phyloP scores from a whole-genome alignment of 768 basidiomycete species.

The Tremella mesenterica region DNA sequence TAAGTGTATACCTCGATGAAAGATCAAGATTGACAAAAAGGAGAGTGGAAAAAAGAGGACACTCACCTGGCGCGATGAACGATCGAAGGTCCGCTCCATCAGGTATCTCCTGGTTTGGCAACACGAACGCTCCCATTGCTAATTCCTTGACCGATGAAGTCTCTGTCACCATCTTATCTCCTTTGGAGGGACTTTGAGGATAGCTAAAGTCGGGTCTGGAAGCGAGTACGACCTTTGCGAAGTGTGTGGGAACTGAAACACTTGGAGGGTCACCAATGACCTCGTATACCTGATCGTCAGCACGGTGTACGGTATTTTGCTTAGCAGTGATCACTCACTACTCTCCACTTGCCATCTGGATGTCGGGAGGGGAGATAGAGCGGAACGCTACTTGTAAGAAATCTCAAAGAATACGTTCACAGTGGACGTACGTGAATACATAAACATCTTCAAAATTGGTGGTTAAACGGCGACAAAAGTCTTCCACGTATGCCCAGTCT shows the following conservation, averaged over 20 bases:
- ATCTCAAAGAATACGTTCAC: not conserved
- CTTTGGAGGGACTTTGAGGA: conserved; percentile 53
- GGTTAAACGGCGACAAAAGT: conserved; percentile 88
- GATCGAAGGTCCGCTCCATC: conserved; percentile 69
- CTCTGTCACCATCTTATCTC: conserved; percentile 18
- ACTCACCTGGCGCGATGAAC: conserved; percentile 81
- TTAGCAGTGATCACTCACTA: conserved; percentile 54
- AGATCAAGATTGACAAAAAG: conserved; percentile 32
- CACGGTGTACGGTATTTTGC: not conserved
- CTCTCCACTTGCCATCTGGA: conserved; percentile 86
- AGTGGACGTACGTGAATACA: conserved; percentile 63
- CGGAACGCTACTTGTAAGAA: conserved; percentile 51
- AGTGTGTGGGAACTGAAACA: conserved; percentile 90
- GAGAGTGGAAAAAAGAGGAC: too few species aligned
- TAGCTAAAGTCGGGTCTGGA: conserved; percentile 57
- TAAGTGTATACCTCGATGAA: not conserved
- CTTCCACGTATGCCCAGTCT: conserved; percentile 97
- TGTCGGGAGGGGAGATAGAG: conserved; percentile 84
- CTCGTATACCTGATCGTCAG: conserved; percentile 63
- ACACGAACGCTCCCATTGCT: conserved; percentile 83
- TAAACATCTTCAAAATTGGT: conserved; percentile 86
- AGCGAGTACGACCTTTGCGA: conserved; percentile 87
- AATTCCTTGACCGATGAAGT: conserved; percentile 57
- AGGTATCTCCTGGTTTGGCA: conserved; percentile 86
- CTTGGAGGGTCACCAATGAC: conserved; percentile 88